Percentiles rank a stretch among this genome's conserved stretches.
These are phyloP conservation scores for Liquidambar formosana DNA, from an alignment of 164 flowering plant genomes.

Conservation along the genomic window DNA sequence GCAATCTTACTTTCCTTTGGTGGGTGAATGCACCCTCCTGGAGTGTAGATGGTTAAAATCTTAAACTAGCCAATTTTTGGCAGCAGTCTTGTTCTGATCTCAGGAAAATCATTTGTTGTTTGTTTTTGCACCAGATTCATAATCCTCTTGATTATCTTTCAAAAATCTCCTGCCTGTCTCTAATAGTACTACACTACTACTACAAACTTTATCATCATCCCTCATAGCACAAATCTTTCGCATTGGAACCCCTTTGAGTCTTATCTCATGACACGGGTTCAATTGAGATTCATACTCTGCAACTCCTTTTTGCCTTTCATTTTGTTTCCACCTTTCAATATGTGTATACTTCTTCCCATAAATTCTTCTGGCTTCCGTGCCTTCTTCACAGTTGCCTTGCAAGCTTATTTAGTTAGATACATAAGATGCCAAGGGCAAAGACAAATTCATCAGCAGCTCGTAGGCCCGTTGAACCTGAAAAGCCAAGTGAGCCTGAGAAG, in stretches of 20 bases:
- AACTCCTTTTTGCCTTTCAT: constrained; percentile 73
- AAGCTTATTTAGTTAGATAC: constrained; percentile 49
- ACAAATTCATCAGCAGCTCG: constrained; percentile 33
- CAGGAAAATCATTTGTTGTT: constrained; percentile 41
- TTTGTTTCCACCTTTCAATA: constrained; percentile 63
- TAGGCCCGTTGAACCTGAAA: constrained; percentile 47
- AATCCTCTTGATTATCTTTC: constrained; percentile 49
- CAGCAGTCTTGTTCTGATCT: constrained; percentile 34
- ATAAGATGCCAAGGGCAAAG: constrained; percentile 70
- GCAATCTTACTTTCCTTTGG: constrained; percentile 7
- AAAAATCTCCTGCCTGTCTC: constrained; percentile 43
- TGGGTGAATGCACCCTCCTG: constrained; percentile 6
- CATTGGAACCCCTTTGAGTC: constrained; percentile 52
- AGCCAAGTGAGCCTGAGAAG: constrained; percentile 38
- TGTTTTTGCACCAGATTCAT: constrained; percentile 48
- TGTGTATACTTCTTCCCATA: constrained; percentile 59
- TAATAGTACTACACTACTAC: constrained; percentile 30
- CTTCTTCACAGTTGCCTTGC: constrained; percentile 66
- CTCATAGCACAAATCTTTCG: constrained; percentile 41
- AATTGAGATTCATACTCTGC: constrained; percentile 51
- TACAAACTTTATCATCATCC: constrained; percentile 33
- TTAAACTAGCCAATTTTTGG: constrained; percentile 22
- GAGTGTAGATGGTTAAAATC: constrained; percentile 15
- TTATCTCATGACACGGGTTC: constrained; percentile 57
- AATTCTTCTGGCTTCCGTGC: constrained; percentile 73